Evolutionary conservation across 1,284 basidiomycete species (phyloP), one percentile per base, ranked within the genome.

Genomic region (Agroathelia rolfsii): DNA sequence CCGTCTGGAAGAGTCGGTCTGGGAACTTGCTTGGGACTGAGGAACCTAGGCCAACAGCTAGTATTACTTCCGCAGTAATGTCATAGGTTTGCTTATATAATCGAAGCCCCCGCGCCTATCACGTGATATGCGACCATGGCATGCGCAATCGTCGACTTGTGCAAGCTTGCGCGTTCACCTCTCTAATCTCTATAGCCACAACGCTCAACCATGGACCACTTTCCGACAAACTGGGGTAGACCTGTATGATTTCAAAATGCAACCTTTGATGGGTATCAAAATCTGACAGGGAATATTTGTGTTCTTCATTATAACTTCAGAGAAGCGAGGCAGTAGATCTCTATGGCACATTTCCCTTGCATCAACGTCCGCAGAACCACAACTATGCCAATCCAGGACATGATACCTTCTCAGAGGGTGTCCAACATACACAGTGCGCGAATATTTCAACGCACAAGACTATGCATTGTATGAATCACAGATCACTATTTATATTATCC

Each of bases 161-260:
- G n/a, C n/a, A n/a, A 14, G 28, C 28, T 30, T 30, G 28, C 28
- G 28, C 28, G 28, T 30, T 14, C 26, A 28, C 8, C 28, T 14
- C n/a, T 15, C 28, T n/a, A 8, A 7, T 5, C 11, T 30, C 20
- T 8, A 14, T 9, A 28, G 11, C 8, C 28, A 9, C 20, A n/a
- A 39, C 30, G 19, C 30, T 30, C 35, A 28, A 42, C 50, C 47
- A 85, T 85, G 82, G 80, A 85, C 51, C 81, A 84, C 56, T 81
- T 81, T 59, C 77, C 82, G 24, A 74, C 71, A 23, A 81, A 76
- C 62, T 85, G 82, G 82, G 81, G 81, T 19, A 66, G 76, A 25
- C 82, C 80, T 26, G 82, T 82, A 50, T 43, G 79, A 12, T 19
- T 21, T 20, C 15, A 19, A 13, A n/a, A 16, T 10, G 14, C 10